Percentiles rank a stretch among this genome's conserved stretches.
These are phyloP conservation scores for Handroanthus guayacan DNA, from an alignment of 257 asterid species.

Conservation along the genomic window DNA sequence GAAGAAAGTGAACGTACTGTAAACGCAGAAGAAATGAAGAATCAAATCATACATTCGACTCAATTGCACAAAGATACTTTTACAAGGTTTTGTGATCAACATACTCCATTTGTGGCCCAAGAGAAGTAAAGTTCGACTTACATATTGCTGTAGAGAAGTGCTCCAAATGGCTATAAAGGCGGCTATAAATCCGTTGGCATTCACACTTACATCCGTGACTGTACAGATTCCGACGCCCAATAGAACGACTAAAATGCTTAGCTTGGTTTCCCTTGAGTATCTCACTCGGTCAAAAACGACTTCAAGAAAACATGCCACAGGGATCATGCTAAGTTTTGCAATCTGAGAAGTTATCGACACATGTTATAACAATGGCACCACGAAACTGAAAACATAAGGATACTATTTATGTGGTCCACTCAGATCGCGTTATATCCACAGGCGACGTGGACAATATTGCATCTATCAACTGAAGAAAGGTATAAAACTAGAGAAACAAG, in stretches of 20 bases:
- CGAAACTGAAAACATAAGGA: too few relatives aligned
- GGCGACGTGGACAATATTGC: too few relatives aligned
- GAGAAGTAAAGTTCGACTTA: constrained; percentile 45
- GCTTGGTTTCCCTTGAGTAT: constrained; percentile 72
- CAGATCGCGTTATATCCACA: too few relatives aligned
- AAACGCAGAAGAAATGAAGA: constrained; percentile 20
- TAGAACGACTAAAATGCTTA: constrained; percentile 67
- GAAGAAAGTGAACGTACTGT: constrained; percentile 74
- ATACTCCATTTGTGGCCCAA: neutral
- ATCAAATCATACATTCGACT: constrained; percentile 16
- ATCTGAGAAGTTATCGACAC: constrained; percentile 53
- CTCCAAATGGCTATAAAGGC: constrained; percentile 76
- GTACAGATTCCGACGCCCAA: constrained; percentile 81
- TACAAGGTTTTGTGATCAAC: constrained; percentile 8
- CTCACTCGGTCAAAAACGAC: constrained; percentile 62
- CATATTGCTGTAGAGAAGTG: constrained; percentile 74
- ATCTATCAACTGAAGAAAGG: too few relatives aligned
- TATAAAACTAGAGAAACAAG: too few relatives aligned
- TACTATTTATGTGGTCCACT: too few relatives aligned
- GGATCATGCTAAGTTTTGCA: constrained; percentile 77
- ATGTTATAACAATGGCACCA: too few relatives aligned
- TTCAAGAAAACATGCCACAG: constrained; percentile 71
- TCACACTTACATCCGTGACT: constrained; percentile 71
- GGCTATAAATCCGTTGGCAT: constrained; percentile 66
- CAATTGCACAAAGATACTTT: neutral